Conservation (phyloP, 306 rosid genomes). For the Alnus rubra region DNA sequence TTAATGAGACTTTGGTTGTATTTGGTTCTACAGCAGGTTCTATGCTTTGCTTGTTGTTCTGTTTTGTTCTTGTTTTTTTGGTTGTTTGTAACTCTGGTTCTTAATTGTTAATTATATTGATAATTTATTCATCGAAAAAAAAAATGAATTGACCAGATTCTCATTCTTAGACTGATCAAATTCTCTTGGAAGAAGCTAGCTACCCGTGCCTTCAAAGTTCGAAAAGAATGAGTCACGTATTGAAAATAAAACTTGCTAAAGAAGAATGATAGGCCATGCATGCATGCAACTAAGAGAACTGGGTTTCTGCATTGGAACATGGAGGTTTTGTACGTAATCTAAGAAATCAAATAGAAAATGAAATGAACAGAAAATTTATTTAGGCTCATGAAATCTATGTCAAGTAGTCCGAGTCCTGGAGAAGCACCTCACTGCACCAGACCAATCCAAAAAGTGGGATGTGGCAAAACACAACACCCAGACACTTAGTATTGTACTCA, state of each 20-base stretch:
- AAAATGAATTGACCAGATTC: constrained; percentile 38
- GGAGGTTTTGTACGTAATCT: background rate
- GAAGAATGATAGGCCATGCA: too few species aligned
- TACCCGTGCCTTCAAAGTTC: constrained; percentile 11
- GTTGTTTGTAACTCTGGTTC: too few species aligned
- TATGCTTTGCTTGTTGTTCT: too few species aligned
- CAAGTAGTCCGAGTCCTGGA: too few species aligned
- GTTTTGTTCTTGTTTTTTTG: too few species aligned
- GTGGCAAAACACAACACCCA: background rate
- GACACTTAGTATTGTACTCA: background rate
- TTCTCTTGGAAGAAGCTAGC: constrained; percentile 18
- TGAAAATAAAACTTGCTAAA: background rate
- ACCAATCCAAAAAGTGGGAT: background rate
- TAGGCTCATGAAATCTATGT: too few species aligned
- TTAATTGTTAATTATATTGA: too few species aligned
- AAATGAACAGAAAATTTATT: background rate
- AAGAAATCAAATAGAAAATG: background rate
- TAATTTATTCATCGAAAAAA: too few species aligned
- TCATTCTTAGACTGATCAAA: constrained; percentile 34
- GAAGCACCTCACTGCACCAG: background rate
- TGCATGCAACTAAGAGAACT: background rate
- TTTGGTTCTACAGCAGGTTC: background rate
- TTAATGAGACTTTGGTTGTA: too few species aligned
- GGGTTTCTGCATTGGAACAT: background rate
- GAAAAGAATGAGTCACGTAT: too few species aligned